Percentiles rank a stretch among this genome's conserved stretches.
These are phyloP conservation scores for Amanita molliuscula DNA, from an alignment of 768 basidiomycete species.

Conservation along the genomic window DNA sequence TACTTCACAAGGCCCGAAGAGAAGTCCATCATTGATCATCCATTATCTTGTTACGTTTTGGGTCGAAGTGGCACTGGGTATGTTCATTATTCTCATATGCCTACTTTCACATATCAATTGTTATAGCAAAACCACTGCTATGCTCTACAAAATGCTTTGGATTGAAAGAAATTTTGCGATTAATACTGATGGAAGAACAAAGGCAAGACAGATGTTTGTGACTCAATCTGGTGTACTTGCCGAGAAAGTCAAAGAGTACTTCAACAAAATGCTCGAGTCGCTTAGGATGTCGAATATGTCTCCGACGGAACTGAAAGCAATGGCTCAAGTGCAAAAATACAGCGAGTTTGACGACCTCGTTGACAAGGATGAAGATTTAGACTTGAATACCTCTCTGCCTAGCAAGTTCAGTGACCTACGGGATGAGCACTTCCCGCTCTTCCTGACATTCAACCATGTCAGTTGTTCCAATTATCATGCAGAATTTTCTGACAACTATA, in stretches of 20 bases:
- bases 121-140: conserved; percentile 62
- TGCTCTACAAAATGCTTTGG: conserved; percentile 67
- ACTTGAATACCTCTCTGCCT: conserved; percentile 36
- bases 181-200: conserved; percentile 22
- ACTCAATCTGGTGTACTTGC: conserved; percentile 61
- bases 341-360: conserved; percentile 18
- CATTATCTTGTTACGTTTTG: conserved; percentile 51
- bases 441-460: conserved; percentile 56
- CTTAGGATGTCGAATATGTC: conserved; percentile 25
- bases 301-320: conserved; percentile 25
- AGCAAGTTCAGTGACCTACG: conserved; percentile 40
- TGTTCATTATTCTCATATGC: conserved; percentile 7
- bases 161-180: conserved; percentile 47
- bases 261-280: conserved; percentile 37
- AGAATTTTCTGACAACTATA: background rate
- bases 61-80: conserved; percentile 72
- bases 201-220: conserved; percentile 61
- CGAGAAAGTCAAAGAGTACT: conserved; percentile 63
- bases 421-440: conserved; percentile 59
- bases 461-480: conserved; percentile 7
- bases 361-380: conserved; percentile 31
- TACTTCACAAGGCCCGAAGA: conserved; percentile 29
- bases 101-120: background rate
- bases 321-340: conserved; percentile 12
- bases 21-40: conserved; percentile 47